Conservation (phyloP, 306 rosid genomes). For the Quercus dentata region DNA sequence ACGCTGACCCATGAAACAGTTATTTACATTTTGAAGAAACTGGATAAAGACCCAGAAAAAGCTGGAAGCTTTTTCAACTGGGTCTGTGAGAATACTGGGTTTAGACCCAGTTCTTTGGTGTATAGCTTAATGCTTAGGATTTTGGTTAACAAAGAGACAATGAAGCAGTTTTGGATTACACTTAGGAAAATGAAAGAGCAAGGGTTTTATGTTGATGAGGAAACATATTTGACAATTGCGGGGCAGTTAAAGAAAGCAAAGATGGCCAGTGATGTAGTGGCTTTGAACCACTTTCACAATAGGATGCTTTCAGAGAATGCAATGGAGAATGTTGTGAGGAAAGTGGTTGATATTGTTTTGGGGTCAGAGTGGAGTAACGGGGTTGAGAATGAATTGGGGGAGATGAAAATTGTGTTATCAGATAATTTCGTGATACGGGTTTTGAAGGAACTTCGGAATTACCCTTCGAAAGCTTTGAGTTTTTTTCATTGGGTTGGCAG, state of each 20-base stretch:
- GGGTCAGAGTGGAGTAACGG: conserved; percentile 54
- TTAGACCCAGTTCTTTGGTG: conserved; percentile 53
- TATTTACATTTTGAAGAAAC: conserved; percentile 59
- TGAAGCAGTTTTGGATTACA: conserved; percentile 65
- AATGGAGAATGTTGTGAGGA: conserved; percentile 43
- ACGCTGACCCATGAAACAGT: conserved; percentile 62
- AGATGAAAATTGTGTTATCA: conserved; percentile 37
- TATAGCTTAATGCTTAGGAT: conserved; percentile 63
- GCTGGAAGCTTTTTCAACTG: conserved; percentile 71
- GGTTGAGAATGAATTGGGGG: conserved; percentile 44
- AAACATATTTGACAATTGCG: conserved; percentile 40
- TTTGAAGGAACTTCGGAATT: conserved; percentile 54
- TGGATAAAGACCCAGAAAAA: conserved; percentile 55
- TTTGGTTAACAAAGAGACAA: conserved; percentile 42
- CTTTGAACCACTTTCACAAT: conserved; percentile 44
- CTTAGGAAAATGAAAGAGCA: conserved; percentile 55
- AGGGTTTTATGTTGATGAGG: conserved; percentile 64
- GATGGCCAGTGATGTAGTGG: conserved; percentile 48
- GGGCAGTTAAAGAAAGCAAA: conserved; percentile 38
- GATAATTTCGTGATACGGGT: conserved; percentile 60
- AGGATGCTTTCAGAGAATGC: conserved; percentile 59
- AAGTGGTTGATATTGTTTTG: conserved; percentile 49
- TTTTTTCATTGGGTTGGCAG: conserved; percentile 67
- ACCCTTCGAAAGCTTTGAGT: conserved; percentile 47
- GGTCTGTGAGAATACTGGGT: conserved; percentile 54